These are phyloP conservation scores for Claviceps lovelessii DNA, from an alignment of 2,329 filamentous ascomycete genomes.

Conservation along the genomic window DNA sequence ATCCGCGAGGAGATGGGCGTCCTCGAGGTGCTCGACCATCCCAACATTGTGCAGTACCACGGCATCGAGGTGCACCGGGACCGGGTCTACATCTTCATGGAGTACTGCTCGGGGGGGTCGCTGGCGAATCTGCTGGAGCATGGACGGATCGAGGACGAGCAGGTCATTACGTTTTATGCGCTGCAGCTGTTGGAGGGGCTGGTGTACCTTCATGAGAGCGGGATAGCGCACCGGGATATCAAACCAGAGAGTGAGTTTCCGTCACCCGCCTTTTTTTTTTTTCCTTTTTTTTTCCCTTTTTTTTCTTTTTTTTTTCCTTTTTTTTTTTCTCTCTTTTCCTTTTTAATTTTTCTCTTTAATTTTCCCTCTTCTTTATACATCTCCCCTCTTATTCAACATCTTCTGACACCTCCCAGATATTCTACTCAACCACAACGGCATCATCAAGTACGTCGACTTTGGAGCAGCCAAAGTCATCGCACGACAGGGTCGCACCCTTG, in stretches of 20 bases:
- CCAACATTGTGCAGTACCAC: slow-evolving; percentile 94
- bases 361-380: too few relatives aligned
- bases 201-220: slow-evolving; percentile 79
- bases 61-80: slow-evolving; percentile 96
- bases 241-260: slow-evolving; percentile 78
- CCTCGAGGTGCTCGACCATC: slow-evolving; percentile 86
- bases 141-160: slow-evolving; percentile 93
- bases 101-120: slow-evolving; percentile 93
- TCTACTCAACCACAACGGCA: slow-evolving; percentile 88
- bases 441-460: slow-evolving; percentile 99
- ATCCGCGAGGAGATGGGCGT: slow-evolving; percentile 97
- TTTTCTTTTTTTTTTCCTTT: background rate
- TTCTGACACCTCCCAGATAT: slow-evolving; percentile 46
- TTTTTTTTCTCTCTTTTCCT: too few relatives aligned
- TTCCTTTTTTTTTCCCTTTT: background rate
- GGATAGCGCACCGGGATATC: slow-evolving; percentile 91
- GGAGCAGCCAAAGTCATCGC: slow-evolving; percentile 95
- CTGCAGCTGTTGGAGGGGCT: slow-evolving; percentile 88
- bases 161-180: slow-evolving; percentile 92
- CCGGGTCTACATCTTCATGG: slow-evolving; percentile 99
- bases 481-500: slow-evolving; percentile 76
- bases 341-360: too few relatives aligned
- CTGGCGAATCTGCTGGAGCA: slow-evolving; percentile 82
- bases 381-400: background rate
- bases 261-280: background rate